A percentile compares a stretch with the other conserved stretches of the same genome.
phyloP scores from a whole-genome alignment of 495 filamentous ascomycete species.

The Evansstolkia leycettana region DNA sequence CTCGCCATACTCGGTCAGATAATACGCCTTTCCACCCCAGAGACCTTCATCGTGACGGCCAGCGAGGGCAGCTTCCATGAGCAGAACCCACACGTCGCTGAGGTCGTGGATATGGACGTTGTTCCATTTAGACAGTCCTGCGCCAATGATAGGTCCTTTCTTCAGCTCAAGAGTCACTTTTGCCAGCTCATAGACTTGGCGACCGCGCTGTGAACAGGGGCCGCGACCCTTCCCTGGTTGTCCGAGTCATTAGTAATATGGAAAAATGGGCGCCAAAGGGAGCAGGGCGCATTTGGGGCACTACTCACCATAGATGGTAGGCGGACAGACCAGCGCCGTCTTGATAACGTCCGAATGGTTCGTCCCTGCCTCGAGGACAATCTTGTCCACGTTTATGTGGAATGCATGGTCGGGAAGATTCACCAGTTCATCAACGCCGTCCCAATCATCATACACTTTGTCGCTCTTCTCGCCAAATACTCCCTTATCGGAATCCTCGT shows the following conservation, averaged over 20 bases:
- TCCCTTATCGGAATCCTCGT: conserved; percentile 16
- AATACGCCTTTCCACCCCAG: conserved; percentile 61
- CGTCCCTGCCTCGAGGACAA: conserved; percentile 29
- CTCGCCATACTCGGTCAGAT: conserved; percentile 55
- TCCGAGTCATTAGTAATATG: background rate
- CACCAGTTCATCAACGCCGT: conserved; percentile 34
- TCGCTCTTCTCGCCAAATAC: conserved; percentile 28
- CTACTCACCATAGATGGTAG: conserved; percentile 54
- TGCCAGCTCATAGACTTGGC: conserved; percentile 47
- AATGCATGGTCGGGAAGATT: conserved; percentile 34
- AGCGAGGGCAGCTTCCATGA: conserved; percentile 49
- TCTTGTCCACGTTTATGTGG: conserved; percentile 44
- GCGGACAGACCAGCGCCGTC: conserved; percentile 50
- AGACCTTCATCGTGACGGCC: conserved; percentile 40
- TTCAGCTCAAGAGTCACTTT: conserved; percentile 41
- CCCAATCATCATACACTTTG: conserved; percentile 45
- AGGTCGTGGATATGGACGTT: conserved; percentile 60
- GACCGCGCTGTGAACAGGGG: conserved; percentile 46
- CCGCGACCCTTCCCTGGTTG: conserved; percentile 41
- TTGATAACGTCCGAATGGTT: conserved; percentile 26
- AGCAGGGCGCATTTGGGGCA: no score
- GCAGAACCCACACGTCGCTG: conserved; percentile 42
- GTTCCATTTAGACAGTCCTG: conserved; percentile 51
- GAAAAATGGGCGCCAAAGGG: no score
- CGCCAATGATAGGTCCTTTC: conserved; percentile 45